Percentiles rank a stretch among this genome's conserved stretches.
phyloP scores from a whole-genome alignment of 83 land plant species.

The Picea mariana region DNA sequence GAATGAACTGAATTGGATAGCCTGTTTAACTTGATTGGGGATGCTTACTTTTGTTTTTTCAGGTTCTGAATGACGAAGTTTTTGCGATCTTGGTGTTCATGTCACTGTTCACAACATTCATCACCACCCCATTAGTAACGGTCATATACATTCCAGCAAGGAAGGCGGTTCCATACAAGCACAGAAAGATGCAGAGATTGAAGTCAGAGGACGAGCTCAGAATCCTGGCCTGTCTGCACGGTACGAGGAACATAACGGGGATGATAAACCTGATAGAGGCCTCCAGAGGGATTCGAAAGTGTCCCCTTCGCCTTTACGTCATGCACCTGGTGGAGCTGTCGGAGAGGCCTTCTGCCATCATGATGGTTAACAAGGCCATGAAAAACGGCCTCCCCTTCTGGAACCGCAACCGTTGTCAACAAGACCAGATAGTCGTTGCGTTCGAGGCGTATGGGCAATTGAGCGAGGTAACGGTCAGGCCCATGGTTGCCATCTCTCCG shows the following conservation, averaged over 20 bases:
- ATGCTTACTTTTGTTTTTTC: not conserved
- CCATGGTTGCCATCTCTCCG: constrained; percentile 41
- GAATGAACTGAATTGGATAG: not conserved
- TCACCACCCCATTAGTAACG: constrained; percentile 44
- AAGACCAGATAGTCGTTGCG: constrained; percentile 39
- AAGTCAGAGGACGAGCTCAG: constrained; percentile 48
- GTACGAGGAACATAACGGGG: constrained; percentile 60
- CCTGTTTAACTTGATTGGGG: not conserved
- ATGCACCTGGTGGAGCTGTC: constrained; percentile 83
- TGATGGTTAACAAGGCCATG: constrained; percentile 66
- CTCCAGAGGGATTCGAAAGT: constrained; percentile 22
- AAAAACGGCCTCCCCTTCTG: constrained; percentile 72
- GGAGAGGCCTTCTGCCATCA: constrained; percentile 72
- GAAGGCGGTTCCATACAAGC: constrained; percentile 44
- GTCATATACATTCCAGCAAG: constrained; percentile 66
- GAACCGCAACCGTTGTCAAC: constrained; percentile 25
- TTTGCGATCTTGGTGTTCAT: constrained; percentile 86
- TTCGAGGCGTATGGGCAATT: constrained; percentile 53
- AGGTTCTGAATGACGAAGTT: constrained; percentile 72
- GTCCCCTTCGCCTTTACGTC: constrained; percentile 59
- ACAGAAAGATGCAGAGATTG: constrained; percentile 41
- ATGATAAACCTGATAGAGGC: constrained; percentile 49
- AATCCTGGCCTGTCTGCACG: constrained; percentile 65
- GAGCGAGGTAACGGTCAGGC: constrained; percentile 34
- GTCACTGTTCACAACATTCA: constrained; percentile 36